These are phyloP conservation scores for Skeletonema menzelii DNA, from an alignment of 108 stramenopile genomes.

Conservation along the genomic window DNA sequence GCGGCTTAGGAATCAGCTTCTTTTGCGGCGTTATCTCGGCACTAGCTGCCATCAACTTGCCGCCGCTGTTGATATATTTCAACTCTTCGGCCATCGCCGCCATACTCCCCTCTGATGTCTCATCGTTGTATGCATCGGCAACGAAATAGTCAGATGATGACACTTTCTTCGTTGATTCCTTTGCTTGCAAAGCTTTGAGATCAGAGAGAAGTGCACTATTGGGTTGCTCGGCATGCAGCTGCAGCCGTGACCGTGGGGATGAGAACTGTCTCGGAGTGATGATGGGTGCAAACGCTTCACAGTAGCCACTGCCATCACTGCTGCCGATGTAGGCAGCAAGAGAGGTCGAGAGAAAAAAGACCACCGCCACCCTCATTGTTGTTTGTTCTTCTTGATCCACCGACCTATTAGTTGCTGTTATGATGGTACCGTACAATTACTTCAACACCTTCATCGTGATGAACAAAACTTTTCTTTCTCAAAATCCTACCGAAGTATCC, in stretches of 20 bases:
- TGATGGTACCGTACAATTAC: too few species aligned
- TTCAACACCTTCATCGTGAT: neutral
- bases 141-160: neutral
- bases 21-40: too few species aligned
- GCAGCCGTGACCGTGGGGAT: neutral
- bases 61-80: neutral
- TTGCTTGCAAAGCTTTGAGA: neutral
- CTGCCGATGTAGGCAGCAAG: neutral
- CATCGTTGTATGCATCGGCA: neutral
- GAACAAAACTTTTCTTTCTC: neutral
- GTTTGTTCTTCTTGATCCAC: neutral
- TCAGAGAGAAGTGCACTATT: neutral
- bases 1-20: constrained; percentile 3
- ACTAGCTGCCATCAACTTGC: neutral
- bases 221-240: neutral
- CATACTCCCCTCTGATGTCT: neutral
- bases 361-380: neutral
- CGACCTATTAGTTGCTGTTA: too few species aligned
- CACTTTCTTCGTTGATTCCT: too few species aligned
- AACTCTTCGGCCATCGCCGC: neutral
- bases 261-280: neutral
- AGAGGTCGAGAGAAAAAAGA: neutral
- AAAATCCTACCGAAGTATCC: neutral
- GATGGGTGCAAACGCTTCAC: neutral
- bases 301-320: neutral